Conservation (phyloP, 108 stramenopile species). For the Cyclotella cryptica region DNA sequence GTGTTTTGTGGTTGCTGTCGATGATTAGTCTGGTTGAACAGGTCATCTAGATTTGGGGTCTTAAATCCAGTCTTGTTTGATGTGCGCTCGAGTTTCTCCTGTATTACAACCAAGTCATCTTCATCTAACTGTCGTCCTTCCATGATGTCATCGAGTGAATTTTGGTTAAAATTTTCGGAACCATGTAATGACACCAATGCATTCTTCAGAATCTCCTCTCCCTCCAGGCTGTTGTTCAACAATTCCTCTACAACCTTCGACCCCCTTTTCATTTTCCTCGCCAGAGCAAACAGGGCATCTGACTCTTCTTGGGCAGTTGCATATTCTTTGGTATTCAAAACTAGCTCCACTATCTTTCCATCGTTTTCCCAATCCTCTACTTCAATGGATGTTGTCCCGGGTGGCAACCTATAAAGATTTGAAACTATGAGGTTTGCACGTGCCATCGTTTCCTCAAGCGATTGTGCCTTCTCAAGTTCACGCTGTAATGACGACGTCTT, state of each 20-base stretch:
- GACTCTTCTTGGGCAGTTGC: conserved; percentile 77
- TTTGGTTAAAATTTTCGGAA: background rate
- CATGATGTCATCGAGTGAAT: conserved; percentile 18
- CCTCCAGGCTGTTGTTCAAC: conserved; percentile 58
- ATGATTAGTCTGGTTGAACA: background rate
- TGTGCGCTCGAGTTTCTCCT: conserved; percentile 67
- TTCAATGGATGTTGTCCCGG: conserved; percentile 57
- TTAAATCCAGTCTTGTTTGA: conserved; percentile 68
- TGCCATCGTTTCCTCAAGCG: conserved; percentile 64
- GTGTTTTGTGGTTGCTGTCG: conserved; percentile 18
- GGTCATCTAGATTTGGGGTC: conserved; percentile 32
- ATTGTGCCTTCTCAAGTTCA: conserved; percentile 74
- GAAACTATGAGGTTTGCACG: conserved; percentile 82
- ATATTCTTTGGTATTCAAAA: conserved; percentile 63
- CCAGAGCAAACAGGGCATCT: conserved; percentile 80
- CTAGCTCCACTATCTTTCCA: conserved; percentile 66
- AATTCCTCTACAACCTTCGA: conserved; percentile 70
- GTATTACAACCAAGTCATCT: conserved; percentile 60
- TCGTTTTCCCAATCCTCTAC: conserved; percentile 89
- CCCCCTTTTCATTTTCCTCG: conserved; percentile 85
- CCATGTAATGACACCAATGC: conserved; percentile 16
- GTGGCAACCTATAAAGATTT: conserved; percentile 70
- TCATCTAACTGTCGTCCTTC: conserved; percentile 54
- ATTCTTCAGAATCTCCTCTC: conserved; percentile 55
- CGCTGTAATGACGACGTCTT: conserved; percentile 72